phyloP scores from a whole-genome alignment of 2,329 filamentous ascomycete genomes.

The Magnaporthiopsis rhizophila region DNA sequence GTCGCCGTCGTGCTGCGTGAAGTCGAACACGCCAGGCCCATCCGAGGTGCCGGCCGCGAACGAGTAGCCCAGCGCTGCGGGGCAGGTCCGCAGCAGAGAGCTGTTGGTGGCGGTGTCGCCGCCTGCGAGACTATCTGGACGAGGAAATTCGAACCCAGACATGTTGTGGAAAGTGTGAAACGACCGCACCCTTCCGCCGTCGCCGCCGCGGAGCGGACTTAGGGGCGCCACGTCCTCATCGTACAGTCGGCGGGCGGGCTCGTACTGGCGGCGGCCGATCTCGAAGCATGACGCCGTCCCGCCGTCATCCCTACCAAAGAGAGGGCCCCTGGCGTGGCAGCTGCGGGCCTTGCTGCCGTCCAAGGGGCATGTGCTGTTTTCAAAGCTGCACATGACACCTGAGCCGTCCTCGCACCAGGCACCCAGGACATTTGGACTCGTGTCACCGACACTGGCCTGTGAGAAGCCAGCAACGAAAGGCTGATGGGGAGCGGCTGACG shows the following conservation, averaged over 20 bases:
- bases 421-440: conserved; percentile 74
- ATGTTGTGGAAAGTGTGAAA: conserved; percentile 80
- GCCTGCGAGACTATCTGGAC: neutral
- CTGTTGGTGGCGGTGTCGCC: conserved; percentile 42
- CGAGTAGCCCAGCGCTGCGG: conserved; percentile 78
- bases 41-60: conserved; percentile 89
- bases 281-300: conserved; percentile 71
- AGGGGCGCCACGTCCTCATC: conserved; percentile 32
- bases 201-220: conserved; percentile 11
- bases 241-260: conserved; percentile 39
- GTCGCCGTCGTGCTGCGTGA: conserved; percentile 76
- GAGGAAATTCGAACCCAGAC: conserved; percentile 57
- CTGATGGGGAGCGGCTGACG: conserved; percentile 46
- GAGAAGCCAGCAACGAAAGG: conserved; percentile 85
- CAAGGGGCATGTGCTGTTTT: conserved; percentile 65
- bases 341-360: conserved; percentile 53
- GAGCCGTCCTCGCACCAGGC: conserved; percentile 82
- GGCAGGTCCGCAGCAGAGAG: conserved; percentile 64
- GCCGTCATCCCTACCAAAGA: conserved; percentile 56
- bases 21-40: conserved; percentile 81
- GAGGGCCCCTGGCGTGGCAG: conserved; percentile 65
- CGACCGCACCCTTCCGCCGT: conserved; percentile 60
- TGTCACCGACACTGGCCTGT: conserved; percentile 85
- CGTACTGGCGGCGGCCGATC: conserved; percentile 62
- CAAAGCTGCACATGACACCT: conserved; percentile 57